Evolutionary conservation across 169 alveolate genomes (phyloP), one percentile per base, ranked within the genome.

Genomic region (Plasmodium billcollinsi): DNA sequence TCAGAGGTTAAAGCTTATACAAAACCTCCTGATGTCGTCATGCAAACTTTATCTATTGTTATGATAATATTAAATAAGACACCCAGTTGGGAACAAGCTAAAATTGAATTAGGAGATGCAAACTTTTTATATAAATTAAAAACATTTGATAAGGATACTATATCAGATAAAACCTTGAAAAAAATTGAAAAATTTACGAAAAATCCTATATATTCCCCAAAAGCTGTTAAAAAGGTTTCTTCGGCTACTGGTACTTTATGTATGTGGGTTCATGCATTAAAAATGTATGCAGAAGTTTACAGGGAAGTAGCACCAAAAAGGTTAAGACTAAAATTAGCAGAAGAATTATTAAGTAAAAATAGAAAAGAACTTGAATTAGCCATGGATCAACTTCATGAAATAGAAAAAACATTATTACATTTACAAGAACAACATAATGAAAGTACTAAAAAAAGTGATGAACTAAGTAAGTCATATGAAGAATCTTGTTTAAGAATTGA

Each of bases 301-400:
- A 93, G 98, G 14, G 99, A 97, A 92, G 99, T 98, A 26, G 99
- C 98, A 80, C 99, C 99, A n/a, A 97, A 98, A 94, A 96, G 99
- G 85, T 94, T 96, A 61, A 96, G 97, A 94, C 89, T 95, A 49
- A 89, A 93, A 14, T 92, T 90, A 12, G 98, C 98, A 1, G 99
- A 96, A 18, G 97, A 97, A 83, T 96, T 97, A 71, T 90, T 96
- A 49, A 95, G 95, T 83, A 96, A 94, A 29, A 97, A 96, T 75
- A 95, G 97, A 20, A 94, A 91, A 21, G 96, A 95, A 91, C 95
- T 96, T 63, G 96, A 96, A 78, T 97, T 95, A 59, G 93, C 96
- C 74, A 95, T 96, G 88, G 80, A 88, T 39, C 93, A 92, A 69
- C 94, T 97, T 21, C 24, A 1, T 58, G 73, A 66, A 65, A 73